These are phyloP conservation scores for Verticillium nubilum DNA, from an alignment of 2,329 filamentous ascomycete species.

Conservation along the genomic window DNA sequence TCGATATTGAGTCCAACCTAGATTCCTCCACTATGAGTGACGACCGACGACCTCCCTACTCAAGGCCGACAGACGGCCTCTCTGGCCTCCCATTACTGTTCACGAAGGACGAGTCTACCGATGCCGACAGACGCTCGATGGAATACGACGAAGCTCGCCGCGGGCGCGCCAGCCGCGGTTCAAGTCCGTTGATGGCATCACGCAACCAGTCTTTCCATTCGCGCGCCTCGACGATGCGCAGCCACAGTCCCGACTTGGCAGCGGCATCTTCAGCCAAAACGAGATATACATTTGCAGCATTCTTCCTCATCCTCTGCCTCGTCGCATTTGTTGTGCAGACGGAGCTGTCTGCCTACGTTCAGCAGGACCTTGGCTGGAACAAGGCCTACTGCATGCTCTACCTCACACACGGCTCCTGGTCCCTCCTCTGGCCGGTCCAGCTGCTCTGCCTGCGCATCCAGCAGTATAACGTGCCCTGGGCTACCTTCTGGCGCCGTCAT, in stretches of 20 bases:
- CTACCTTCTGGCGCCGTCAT: slow-evolving; percentile 73
- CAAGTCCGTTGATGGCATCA: slow-evolving; percentile 11
- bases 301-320: slow-evolving; percentile 78
- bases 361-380: slow-evolving; percentile 86
- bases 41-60: slow-evolving; percentile 37
- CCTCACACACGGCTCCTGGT: slow-evolving; percentile 92
- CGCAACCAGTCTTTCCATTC: slow-evolving; percentile 18
- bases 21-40: slow-evolving; percentile 36
- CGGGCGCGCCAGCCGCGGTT: slow-evolving; percentile 7
- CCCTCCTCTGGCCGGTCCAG: slow-evolving; percentile 81
- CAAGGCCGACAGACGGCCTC: slow-evolving; percentile 40
- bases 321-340: slow-evolving; percentile 91
- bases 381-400: slow-evolving; percentile 99
- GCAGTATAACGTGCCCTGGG: slow-evolving; percentile 74
- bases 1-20: slow-evolving; percentile 28
- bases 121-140: neutral
- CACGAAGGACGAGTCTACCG: slow-evolving; percentile 23
- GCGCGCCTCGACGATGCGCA: slow-evolving; percentile 66
- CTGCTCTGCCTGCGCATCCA: slow-evolving; percentile 74
- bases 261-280: slow-evolving; percentile 43
- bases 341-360: slow-evolving; percentile 91
- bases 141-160: slow-evolving; percentile 15
- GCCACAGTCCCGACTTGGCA: slow-evolving; percentile 62
- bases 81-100: slow-evolving; percentile 35
- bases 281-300: slow-evolving; percentile 80